Conservation (phyloP, 345 rosid genomes). For the Turritis glabra region DNA sequence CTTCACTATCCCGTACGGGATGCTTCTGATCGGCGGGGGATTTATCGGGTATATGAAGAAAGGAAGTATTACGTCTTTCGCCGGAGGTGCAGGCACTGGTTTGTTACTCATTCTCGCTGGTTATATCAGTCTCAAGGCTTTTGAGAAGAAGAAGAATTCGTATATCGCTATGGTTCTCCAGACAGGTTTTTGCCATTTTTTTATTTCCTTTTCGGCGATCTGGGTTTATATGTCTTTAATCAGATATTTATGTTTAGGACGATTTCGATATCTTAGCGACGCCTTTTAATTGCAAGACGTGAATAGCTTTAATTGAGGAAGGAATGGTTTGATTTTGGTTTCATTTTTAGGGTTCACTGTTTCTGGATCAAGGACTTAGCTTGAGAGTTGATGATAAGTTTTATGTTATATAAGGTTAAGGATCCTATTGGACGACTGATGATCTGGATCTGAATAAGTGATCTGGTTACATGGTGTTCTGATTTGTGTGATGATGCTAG, state of each 20-base stretch:
- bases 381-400: not conserved
- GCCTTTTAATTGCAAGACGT: not conserved
- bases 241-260: not conserved
- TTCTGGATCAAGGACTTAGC: not conserved
- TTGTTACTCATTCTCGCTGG: constrained; percentile 83
- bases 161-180: constrained; percentile 62
- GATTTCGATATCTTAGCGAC: not conserved
- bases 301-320: constrained; percentile 7
- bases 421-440: constrained; percentile 3
- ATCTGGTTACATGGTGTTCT: not conserved
- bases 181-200: no score
- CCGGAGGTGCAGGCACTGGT: constrained; percentile 81
- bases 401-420: constrained; percentile 1
- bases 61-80: constrained; percentile 79
- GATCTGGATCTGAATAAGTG: constrained; percentile 20
- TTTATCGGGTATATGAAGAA: constrained; percentile 69
- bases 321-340: not conserved
- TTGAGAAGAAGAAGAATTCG: constrained; percentile 69
- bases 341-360: not conserved
- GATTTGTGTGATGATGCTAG: not conserved
- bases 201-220: not conserved
- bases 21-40: constrained; percentile 84
- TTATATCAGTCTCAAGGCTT: constrained; percentile 79
- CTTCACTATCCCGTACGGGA: constrained; percentile 93
- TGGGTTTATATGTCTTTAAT: constrained; percentile 11